phyloP scores from a whole-genome alignment of 306 rosid genomes.

The Hippophae rhamnoides region DNA sequence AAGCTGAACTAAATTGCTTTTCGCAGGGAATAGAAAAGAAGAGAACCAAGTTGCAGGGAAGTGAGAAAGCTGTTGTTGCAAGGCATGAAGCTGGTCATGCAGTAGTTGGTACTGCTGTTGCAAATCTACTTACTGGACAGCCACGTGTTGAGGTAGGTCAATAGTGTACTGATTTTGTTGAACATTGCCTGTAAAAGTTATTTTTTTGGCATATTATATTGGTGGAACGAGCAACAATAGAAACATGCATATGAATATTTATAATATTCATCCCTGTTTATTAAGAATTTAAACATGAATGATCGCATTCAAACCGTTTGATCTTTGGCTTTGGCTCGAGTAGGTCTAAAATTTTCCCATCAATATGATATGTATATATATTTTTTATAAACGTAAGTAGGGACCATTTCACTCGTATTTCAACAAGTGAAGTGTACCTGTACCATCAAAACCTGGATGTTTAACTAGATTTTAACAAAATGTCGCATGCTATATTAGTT shows the following conservation, averaged over 20 bases:
- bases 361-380: too few species aligned
- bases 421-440: too few species aligned
- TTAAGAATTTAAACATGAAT: too few species aligned
- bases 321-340: too few species aligned
- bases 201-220: neutral
- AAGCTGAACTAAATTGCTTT: constrained; percentile 4
- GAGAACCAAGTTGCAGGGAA: constrained; percentile 82
- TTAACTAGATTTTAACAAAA: too few species aligned
- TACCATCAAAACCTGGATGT: too few species aligned
- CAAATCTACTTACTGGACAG: constrained; percentile 85
- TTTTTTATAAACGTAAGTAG: too few species aligned
- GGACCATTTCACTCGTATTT: too few species aligned
- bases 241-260: neutral
- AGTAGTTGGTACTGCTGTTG: constrained; percentile 95
- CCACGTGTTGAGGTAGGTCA: constrained; percentile 99
- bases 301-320: too few species aligned
- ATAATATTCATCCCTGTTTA: too few species aligned
- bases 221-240: neutral
- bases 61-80: constrained; percentile 93
- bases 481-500: too few species aligned
- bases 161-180: neutral
- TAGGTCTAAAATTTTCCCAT: too few species aligned
- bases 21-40: constrained; percentile 94
- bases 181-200: constrained; percentile 1
- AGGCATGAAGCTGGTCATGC: constrained; percentile 99